These are phyloP conservation scores for Dalechampia spathulata DNA, from an alignment of 441 rosid genomes.

Conservation along the genomic window DNA sequence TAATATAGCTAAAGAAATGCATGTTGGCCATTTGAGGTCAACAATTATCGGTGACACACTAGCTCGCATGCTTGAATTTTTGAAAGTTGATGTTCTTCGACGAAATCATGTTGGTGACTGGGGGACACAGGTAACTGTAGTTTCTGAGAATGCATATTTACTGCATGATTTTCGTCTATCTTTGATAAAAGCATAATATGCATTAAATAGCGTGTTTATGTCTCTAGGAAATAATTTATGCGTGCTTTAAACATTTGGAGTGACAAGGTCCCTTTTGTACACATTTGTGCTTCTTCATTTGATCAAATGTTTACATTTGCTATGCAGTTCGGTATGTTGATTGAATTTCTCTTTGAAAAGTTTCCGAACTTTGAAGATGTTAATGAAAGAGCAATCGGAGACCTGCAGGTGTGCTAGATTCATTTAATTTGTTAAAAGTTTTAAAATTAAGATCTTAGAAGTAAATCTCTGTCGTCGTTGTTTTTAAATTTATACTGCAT, in stretches of 20 bases:
- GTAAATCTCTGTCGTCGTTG: neutral
- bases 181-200: neutral
- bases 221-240: too few species aligned
- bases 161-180: neutral
- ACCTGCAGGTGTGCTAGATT: slow-evolving; percentile 66
- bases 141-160: slow-evolving; percentile 7
- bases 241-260: neutral
- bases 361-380: slow-evolving; percentile 61
- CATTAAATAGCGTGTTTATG: neutral
- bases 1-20: slow-evolving; percentile 96
- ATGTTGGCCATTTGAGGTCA: slow-evolving; percentile 90
- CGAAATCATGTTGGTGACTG: slow-evolving; percentile 98
- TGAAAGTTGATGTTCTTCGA: slow-evolving; percentile 80
- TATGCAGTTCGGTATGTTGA: slow-evolving; percentile 94
- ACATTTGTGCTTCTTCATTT: neutral
- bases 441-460: neutral
- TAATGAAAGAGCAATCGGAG: slow-evolving; percentile 72
- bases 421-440: neutral
- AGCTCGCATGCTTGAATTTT: slow-evolving; percentile 89
- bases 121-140: slow-evolving; percentile 80
- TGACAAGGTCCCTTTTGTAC: neutral
- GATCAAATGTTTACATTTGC: slow-evolving; percentile 9
- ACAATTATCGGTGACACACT: slow-evolving; percentile 90
- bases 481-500: too few species aligned
- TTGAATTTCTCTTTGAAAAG: slow-evolving; percentile 80